Evolutionary conservation across 805 yeast genomes (phyloP).

Genomic region (Cyberlindnera nakhonratchasimensis): DNA sequence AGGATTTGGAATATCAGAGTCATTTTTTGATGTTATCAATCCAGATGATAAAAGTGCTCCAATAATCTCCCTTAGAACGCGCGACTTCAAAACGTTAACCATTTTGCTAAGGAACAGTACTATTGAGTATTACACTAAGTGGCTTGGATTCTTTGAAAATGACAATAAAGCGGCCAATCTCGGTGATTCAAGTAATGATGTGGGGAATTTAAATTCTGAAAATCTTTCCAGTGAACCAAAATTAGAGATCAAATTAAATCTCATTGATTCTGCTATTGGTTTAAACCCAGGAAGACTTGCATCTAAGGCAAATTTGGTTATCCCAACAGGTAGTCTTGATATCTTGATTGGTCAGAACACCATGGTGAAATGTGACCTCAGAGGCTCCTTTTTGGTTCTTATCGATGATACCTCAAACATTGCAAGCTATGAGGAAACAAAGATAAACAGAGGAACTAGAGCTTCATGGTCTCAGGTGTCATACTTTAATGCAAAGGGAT

Average conservation of each 20-base stretch:
- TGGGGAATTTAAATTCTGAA: slow-evolving; percentile 10
- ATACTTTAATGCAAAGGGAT: slow-evolving; percentile 47
- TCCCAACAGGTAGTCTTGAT: slow-evolving; percentile 55
- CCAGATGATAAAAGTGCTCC: slow-evolving; percentile 37
- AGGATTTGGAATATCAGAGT: slow-evolving; percentile 22
- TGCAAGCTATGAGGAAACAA: slow-evolving; percentile 29
- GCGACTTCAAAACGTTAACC: slow-evolving; percentile 35
- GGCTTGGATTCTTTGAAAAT: slow-evolving; percentile 47
- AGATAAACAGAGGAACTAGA: slow-evolving; percentile 22
- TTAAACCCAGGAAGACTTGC: slow-evolving; percentile 58
- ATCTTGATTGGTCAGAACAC: slow-evolving; percentile 36
- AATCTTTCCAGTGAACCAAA: slow-evolving; percentile 8
- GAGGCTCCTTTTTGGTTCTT: slow-evolving; percentile 48
- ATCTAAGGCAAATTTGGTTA: slow-evolving; percentile 49
- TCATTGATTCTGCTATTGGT: slow-evolving; percentile 55
- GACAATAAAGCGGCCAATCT: slow-evolving; percentile 9
- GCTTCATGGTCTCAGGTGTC: slow-evolving; percentile 40
- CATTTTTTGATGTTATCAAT: slow-evolving; percentile 33
- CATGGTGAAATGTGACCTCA: slow-evolving; percentile 42
- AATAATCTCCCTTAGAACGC: slow-evolving; percentile 37
- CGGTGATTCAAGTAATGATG: slow-evolving; percentile 5
- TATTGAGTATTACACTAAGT: slow-evolving; percentile 56
- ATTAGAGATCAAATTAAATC: slow-evolving; percentile 22
- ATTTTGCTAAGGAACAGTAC: slow-evolving; percentile 45
- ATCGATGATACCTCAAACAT: slow-evolving; percentile 57